Evolutionary conservation across 2,329 filamentous ascomycete genomes (phyloP).

Genomic region (Colletotrichum sp.): DNA sequence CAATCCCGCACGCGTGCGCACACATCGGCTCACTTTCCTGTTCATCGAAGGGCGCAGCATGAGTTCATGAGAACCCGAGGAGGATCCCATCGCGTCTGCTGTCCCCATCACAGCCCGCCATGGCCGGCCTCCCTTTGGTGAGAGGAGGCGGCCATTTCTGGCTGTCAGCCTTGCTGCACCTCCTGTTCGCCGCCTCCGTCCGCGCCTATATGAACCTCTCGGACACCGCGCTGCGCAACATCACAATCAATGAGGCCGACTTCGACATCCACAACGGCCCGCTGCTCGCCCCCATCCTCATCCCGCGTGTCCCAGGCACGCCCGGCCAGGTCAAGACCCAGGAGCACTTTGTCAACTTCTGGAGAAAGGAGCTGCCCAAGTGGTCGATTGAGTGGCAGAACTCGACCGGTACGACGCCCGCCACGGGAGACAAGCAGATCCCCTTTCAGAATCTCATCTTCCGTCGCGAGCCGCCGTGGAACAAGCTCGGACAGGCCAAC

Average conservation of each 20-base stretch:
- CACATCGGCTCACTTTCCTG: not conserved
- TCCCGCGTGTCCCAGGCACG: conserved; percentile 77
- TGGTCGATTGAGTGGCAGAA: conserved; percentile 80
- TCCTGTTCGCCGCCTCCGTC: conserved; percentile 29
- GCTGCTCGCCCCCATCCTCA: conserved; percentile 77
- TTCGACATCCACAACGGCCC: conserved; percentile 72
- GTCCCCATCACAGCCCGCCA: conserved; percentile 4
- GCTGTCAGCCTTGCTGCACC: conserved; percentile 12
- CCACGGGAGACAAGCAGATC: conserved; percentile 64
- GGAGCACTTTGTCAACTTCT: conserved; percentile 76
- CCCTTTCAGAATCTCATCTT: conserved; percentile 82
- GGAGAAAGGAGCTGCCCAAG: conserved; percentile 66
- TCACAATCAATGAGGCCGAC: conserved; percentile 68
- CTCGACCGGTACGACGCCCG: conserved; percentile 73
- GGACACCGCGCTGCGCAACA: conserved; percentile 65
- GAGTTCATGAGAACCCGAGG: conserved; percentile 10
- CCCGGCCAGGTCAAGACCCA: conserved; percentile 69
- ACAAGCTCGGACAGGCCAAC: conserved; percentile 70
- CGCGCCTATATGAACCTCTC: conserved; percentile 55
- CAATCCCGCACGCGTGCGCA: not conserved
- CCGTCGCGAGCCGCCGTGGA: conserved; percentile 80
- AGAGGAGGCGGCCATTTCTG: conserved; percentile 9
- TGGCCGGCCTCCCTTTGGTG: conserved; percentile 18
- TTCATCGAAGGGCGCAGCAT: not conserved
- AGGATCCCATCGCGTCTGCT: not conserved